These are phyloP conservation scores for Colletotrichum zoysiae DNA, from an alignment of 2,329 filamentous ascomycete species.

Conservation along the genomic window DNA sequence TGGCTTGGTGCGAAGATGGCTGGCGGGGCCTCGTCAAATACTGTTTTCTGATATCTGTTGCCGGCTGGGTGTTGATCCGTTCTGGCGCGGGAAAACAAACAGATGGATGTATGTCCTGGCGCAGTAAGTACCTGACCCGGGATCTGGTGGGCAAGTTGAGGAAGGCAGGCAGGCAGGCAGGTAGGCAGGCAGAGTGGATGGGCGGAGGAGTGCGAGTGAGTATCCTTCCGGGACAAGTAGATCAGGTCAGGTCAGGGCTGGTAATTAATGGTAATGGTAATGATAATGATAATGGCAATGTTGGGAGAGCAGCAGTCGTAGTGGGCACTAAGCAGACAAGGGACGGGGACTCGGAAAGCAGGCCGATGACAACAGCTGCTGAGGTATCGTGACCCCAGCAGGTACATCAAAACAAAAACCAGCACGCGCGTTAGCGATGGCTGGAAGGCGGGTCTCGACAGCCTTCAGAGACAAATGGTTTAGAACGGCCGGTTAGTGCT, in stretches of 20 bases:
- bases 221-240: background rate
- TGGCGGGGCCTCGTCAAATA: conserved; percentile 26
- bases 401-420: background rate
- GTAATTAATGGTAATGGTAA: background rate
- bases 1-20: conserved; percentile 33
- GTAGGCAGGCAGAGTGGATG: background rate
- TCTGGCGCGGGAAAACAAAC: conserved; percentile 3
- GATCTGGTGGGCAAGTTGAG: background rate
- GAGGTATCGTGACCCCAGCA: conserved; percentile 8
- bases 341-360: conserved; percentile 18
- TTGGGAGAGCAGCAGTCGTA: conserved; percentile 5
- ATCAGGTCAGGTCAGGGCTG: background rate
- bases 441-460: background rate
- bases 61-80: conserved; percentile 14
- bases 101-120: background rate
- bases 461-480: conserved; percentile 10
- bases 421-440: background rate
- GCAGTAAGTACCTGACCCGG: too few species aligned
- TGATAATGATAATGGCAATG: too few species aligned
- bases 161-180: background rate
- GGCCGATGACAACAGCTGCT: conserved; percentile 24
- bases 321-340: conserved; percentile 12
- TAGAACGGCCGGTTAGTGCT: conserved; percentile 17
- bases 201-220: background rate
- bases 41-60: conserved; percentile 6